A percentile compares a stretch with the other conserved stretches of the same genome.
Conservation (phyloP, 2,329 filamentous ascomycete genomes). For the Alternaria brassicae region DNA sequence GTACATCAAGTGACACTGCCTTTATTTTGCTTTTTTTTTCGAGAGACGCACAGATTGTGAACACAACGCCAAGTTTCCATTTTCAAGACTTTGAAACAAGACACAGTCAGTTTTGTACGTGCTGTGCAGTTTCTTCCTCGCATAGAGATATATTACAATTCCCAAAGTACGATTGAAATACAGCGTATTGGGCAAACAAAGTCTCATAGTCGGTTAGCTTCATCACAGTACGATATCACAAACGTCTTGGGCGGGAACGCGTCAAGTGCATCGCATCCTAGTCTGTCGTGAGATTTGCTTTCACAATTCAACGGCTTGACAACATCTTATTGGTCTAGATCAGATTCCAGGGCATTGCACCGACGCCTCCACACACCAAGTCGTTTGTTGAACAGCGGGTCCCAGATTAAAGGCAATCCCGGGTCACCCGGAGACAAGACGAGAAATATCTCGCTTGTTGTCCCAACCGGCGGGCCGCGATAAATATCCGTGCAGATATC, state of each 20-base stretch:
- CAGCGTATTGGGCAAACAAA: background rate
- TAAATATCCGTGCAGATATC: constrained; percentile 21
- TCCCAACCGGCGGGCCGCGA: constrained; percentile 20
- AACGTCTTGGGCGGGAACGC: background rate
- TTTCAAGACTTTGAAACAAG: background rate
- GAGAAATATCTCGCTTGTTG: constrained; percentile 22
- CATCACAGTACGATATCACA: background rate
- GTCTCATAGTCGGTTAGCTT: background rate
- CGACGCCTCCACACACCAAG: background rate
- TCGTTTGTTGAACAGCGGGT: background rate
- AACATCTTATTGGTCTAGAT: background rate
- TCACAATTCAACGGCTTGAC: background rate
- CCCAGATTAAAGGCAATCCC: background rate
- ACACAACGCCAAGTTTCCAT: background rate
- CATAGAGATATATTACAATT: background rate
- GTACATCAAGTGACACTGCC: background rate
- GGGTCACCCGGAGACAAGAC: constrained; percentile 8
- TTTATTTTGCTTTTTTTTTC: background rate
- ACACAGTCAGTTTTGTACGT: background rate
- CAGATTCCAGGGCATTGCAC: constrained; percentile 4
- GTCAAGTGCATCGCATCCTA: background rate
- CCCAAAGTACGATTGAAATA: background rate
- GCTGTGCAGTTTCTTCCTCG: background rate
- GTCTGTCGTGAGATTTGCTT: background rate
- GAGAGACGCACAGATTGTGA: background rate